Conservation (phyloP, 495 filamentous ascomycete genomes). For the Monascus purpureus region DNA sequence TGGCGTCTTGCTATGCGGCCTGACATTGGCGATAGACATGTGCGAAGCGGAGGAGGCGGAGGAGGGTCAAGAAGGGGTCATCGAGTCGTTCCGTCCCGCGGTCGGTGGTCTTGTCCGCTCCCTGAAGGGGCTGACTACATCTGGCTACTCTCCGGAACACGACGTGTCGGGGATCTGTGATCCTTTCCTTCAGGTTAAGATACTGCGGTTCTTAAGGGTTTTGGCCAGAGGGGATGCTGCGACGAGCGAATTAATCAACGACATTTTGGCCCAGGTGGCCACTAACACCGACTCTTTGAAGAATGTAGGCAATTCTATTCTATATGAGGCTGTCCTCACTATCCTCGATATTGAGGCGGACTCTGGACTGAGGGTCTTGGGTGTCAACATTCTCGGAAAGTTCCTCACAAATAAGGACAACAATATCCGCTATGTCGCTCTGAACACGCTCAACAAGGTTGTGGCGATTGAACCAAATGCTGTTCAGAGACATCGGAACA, state of each 20-base stretch:
- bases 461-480: constrained; percentile 97
- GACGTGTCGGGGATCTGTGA: constrained; percentile 97
- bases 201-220: constrained; percentile 71
- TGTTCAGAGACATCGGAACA: constrained; percentile 92
- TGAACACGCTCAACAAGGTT: constrained; percentile 96
- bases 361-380: constrained; percentile 80
- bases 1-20: constrained; percentile 80
- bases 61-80: constrained; percentile 68
- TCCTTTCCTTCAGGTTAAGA: constrained; percentile 97
- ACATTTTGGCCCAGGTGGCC: constrained; percentile 94
- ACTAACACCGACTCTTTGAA: constrained; percentile 97
- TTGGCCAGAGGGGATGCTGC: constrained; percentile 75
- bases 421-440: constrained; percentile 94
- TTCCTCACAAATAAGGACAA: constrained; percentile 97
- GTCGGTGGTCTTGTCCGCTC: constrained; percentile 69
- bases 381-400: constrained; percentile 96
- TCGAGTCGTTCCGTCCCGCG: constrained; percentile 80
- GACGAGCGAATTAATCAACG: constrained; percentile 94
- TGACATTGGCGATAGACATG: constrained; percentile 83
- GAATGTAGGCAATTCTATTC: constrained; percentile 94
- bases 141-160: constrained; percentile 94
- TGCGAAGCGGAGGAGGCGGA: constrained; percentile 89
- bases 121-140: constrained; percentile 79
- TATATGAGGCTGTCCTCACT: constrained; percentile 94
- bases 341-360: constrained; percentile 98